These are phyloP conservation scores for Boletellus ananas DNA, from an alignment of 768 basidiomycete species.

Conservation along the genomic window DNA sequence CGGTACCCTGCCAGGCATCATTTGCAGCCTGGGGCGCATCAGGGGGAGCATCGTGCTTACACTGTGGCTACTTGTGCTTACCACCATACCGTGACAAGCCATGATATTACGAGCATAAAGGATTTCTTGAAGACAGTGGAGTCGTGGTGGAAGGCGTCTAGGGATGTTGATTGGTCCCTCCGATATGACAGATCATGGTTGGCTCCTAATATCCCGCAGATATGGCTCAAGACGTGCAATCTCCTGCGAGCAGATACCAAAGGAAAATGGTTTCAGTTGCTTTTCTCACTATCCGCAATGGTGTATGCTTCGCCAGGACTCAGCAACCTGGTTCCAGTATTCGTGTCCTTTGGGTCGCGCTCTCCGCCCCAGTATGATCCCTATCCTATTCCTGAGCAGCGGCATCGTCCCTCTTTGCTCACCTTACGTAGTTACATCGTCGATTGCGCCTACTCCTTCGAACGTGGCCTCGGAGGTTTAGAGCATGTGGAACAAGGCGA, in stretches of 20 bases:
- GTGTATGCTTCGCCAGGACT: constrained; percentile 18
- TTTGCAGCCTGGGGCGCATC: background rate
- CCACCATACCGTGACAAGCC: background rate
- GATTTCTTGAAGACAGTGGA: constrained; percentile 4
- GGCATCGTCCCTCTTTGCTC: background rate
- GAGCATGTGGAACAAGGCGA: no score
- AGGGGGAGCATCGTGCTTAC: constrained; percentile 10
- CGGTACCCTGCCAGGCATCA: constrained; percentile 5
- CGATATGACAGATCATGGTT: constrained; percentile 27
- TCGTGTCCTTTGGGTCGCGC: background rate
- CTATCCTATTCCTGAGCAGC: background rate
- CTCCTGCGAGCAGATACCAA: constrained; percentile 13
- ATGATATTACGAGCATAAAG: no score
- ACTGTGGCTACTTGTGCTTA: constrained; percentile 4
- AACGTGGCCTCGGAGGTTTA: constrained; percentile 10
- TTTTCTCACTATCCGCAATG: constrained; percentile 30
- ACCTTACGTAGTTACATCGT: background rate
- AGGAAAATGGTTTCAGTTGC: constrained; percentile 15
- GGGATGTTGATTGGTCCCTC: background rate
- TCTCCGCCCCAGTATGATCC: no score
- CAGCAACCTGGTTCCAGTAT: constrained; percentile 19
- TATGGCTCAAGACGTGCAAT: constrained; percentile 27
- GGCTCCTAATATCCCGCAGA: no score
- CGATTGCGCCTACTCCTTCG: background rate
- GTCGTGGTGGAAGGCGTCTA: background rate